Conservation (phyloP, 2,329 filamentous ascomycete genomes). For the Aspergillus pseudoviridinutans region DNA sequence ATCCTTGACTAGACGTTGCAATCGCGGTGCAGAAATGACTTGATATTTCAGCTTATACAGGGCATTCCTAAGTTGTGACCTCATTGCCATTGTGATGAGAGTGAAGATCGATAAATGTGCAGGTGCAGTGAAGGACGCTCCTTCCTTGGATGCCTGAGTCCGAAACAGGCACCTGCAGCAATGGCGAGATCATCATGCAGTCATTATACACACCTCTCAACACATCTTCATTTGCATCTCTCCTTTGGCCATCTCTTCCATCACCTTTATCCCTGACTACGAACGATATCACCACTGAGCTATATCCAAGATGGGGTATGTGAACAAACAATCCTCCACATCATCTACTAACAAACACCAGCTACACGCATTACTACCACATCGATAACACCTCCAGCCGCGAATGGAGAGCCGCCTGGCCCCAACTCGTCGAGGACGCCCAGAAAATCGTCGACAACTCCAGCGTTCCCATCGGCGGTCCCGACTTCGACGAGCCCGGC, state of each 20-base stretch:
- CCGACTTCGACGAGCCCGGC: not conserved
- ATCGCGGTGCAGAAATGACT: too few relatives aligned
- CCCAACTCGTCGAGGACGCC: slow-evolving; percentile 10
- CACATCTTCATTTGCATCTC: too few relatives aligned
- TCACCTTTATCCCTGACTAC: not conserved
- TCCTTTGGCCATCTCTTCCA: too few relatives aligned
- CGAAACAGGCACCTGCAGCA: not conserved
- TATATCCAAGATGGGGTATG: not conserved
- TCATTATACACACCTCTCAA: not conserved
- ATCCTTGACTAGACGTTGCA: too few relatives aligned
- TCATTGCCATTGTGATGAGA: not conserved
- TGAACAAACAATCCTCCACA: not conserved
- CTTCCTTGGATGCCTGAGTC: not conserved
- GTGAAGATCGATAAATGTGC: not conserved
- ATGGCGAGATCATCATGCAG: not conserved
- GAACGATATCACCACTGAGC: not conserved
- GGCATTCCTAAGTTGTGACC: too few relatives aligned
- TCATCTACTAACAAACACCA: not conserved
- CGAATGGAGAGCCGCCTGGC: slow-evolving; percentile 15
- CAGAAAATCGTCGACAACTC: slow-evolving; percentile 7
- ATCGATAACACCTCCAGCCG: slow-evolving; percentile 7
- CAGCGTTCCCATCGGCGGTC: not conserved
- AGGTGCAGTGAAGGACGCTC: not conserved
- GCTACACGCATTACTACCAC: slow-evolving; percentile 17
- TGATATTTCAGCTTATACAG: too few relatives aligned